These are phyloP conservation scores for Cryptococcus maquisensis DNA, from an alignment of 1,284 basidiomycete genomes.

Conservation along the genomic window DNA sequence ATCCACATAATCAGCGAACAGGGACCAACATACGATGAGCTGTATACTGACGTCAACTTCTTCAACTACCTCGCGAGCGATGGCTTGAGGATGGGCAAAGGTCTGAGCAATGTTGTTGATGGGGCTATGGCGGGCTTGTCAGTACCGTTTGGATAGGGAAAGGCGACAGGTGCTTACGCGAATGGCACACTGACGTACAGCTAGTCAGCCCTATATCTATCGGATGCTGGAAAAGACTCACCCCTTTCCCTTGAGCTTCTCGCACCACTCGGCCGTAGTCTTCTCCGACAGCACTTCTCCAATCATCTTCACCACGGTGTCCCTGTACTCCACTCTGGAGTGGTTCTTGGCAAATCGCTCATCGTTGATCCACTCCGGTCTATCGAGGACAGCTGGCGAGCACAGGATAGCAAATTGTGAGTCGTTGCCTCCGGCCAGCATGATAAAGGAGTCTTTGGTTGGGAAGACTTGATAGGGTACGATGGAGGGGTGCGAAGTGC, in stretches of 20 bases:
- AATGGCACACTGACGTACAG: conserved; percentile 61
- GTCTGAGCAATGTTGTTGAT: conserved; percentile 90
- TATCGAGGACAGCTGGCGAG: conserved; percentile 38
- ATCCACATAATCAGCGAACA: conserved; percentile 1
- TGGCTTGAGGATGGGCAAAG: conserved; percentile 83
- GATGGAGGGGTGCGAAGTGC: conserved; percentile 82
- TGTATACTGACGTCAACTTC: conserved; percentile 57
- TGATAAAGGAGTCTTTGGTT: conserved; percentile 81
- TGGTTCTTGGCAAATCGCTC: conserved; percentile 68
- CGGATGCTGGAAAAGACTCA: conserved; percentile 44
- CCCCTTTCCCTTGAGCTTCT: conserved; percentile 69
- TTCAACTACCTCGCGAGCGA: conserved; percentile 59
- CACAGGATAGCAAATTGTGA: conserved; percentile 60
- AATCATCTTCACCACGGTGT: conserved; percentile 68
- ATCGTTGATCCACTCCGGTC: conserved; percentile 38
- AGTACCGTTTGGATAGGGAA: not conserved
- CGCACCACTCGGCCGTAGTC: conserved; percentile 67
- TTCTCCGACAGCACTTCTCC: conserved; percentile 59
- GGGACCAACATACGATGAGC: not conserved
- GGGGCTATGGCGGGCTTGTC: conserved; percentile 51
- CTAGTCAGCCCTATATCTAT: not conserved
- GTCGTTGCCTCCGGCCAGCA: conserved; percentile 92
- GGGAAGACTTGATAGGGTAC: conserved; percentile 90
- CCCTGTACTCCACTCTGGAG: conserved; percentile 70
- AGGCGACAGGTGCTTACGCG: conserved; percentile 41